Conservation (phyloP, 768 basidiomycete species). For the Suillus occidentalis region DNA sequence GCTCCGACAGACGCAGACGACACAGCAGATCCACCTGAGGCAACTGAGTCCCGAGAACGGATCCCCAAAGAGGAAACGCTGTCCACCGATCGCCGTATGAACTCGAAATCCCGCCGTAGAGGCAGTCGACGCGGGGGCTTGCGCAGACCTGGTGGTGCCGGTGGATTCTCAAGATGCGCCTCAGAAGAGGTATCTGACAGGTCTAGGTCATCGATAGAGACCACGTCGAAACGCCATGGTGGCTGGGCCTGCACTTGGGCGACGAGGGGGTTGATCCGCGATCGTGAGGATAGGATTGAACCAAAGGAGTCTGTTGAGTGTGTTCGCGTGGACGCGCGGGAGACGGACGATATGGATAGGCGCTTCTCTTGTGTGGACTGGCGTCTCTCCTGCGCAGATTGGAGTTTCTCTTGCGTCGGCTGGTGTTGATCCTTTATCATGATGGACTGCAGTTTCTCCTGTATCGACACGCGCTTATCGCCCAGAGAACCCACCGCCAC, state of each 20-base stretch:
- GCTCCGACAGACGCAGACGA: slow-evolving; percentile 42
- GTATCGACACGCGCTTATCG: slow-evolving; percentile 19
- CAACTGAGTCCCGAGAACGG: slow-evolving; percentile 58
- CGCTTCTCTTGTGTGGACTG: neutral
- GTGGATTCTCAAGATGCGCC: slow-evolving; percentile 37
- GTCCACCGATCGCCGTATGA: slow-evolving; percentile 65
- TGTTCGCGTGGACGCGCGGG: slow-evolving; percentile 25
- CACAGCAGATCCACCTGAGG: slow-evolving; percentile 40
- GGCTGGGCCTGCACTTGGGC: slow-evolving; percentile 38
- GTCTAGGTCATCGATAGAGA: slow-evolving; percentile 77
- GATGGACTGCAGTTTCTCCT: neutral
- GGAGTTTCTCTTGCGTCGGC: neutral
- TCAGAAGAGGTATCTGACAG: slow-evolving; percentile 77
- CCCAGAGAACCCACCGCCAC: neutral
- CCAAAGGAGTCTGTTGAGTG: slow-evolving; percentile 36
- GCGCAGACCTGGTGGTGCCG: slow-evolving; percentile 53
- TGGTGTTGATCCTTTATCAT: neutral
- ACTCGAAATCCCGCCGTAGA: slow-evolving; percentile 77
- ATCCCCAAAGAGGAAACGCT: slow-evolving; percentile 83
- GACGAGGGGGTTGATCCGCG: slow-evolving; percentile 30
- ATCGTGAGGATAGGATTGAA: slow-evolving; percentile 31
- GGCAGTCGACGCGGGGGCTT: slow-evolving; percentile 62
- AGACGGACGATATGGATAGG: slow-evolving; percentile 12
- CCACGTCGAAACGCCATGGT: slow-evolving; percentile 67
- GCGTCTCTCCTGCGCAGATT: neutral